Percentiles rank a stretch among this genome's conserved stretches.
phyloP scores from a whole-genome alignment of 352 stramenopile species.

The Phytophthora multivora region DNA sequence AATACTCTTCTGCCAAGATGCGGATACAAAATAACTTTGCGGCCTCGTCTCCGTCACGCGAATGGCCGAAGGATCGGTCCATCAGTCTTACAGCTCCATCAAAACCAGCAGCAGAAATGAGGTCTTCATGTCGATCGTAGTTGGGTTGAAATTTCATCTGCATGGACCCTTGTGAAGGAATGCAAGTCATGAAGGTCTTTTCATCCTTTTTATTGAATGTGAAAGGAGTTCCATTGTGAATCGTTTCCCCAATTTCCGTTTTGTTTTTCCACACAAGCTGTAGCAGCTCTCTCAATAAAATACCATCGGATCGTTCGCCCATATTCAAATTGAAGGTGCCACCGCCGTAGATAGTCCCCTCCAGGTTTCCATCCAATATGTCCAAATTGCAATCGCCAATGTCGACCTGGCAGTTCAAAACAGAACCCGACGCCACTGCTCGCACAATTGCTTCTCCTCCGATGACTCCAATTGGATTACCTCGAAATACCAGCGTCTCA shows the following conservation, averaged over 20 bases:
- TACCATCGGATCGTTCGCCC: constrained; percentile 49
- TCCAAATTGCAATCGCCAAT: constrained; percentile 74
- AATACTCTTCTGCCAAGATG: constrained; percentile 65
- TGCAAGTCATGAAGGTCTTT: constrained; percentile 43
- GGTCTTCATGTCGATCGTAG: constrained; percentile 63
- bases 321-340: constrained; percentile 62
- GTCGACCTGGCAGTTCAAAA: constrained; percentile 62
- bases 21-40: constrained; percentile 69
- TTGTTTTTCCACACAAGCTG: constrained; percentile 62
- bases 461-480: constrained; percentile 70
- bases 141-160: constrained; percentile 67
- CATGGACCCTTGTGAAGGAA: constrained; percentile 48
- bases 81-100: constrained; percentile 46
- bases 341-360: constrained; percentile 51
- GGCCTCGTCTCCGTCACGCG: constrained; percentile 56
- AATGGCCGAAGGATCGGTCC: constrained; percentile 46
- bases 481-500: constrained; percentile 57
- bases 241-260: constrained; percentile 53
- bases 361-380: constrained; percentile 52
- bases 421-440: constrained; percentile 46
- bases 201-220: constrained; percentile 68
- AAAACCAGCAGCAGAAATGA: constrained; percentile 47
- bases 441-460: constrained; percentile 67
- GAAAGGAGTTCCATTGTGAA: constrained; percentile 49
- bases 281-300: constrained; percentile 64